Evolutionary conservation across 306 rosid genomes (phyloP).

Genomic region (Trifolium dubium): DNA sequence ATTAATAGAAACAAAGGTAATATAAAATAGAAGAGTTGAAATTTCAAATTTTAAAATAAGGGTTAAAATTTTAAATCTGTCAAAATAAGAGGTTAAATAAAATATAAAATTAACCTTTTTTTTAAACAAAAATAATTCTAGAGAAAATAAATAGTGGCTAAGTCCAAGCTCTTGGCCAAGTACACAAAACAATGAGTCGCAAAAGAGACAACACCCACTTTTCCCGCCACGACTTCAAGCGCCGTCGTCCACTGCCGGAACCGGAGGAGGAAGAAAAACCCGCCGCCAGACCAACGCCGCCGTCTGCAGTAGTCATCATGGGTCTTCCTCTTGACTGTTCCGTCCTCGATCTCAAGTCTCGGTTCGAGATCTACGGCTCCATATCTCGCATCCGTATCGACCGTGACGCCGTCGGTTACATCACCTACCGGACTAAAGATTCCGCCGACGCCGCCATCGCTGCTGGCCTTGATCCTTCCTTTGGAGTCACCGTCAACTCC

Average conservation of each 20-base stretch:
- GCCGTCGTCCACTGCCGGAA: conserved; percentile 57
- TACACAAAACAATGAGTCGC: conserved; percentile 59
- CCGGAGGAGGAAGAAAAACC: conserved; percentile 48
- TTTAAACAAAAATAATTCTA: too few relatives aligned
- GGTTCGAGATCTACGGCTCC: conserved; percentile 92
- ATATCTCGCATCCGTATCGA: conserved; percentile 92
- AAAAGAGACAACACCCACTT: conserved; percentile 72
- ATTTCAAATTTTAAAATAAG: too few relatives aligned
- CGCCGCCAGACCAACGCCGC: conserved; percentile 64
- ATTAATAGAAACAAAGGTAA: too few relatives aligned
- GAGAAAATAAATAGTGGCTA: too few relatives aligned
- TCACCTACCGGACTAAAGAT: conserved; percentile 68
- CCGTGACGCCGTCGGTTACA: conserved; percentile 73
- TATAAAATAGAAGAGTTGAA: too few relatives aligned
- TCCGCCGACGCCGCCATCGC: conserved; percentile 78
- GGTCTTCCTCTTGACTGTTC: conserved; percentile 82
- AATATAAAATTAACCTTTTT: too few relatives aligned
- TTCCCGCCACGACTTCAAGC: conserved; percentile 58
- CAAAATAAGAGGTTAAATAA: too few relatives aligned
- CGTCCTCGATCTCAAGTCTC: conserved; percentile 87
- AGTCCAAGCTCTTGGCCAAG: not conserved
- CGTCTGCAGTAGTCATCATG: conserved; percentile 71
- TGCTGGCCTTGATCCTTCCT: conserved; percentile 75
- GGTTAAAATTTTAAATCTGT: too few relatives aligned
- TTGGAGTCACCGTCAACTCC: conserved; percentile 72